A percentile compares a stretch with the other conserved stretches of the same genome.
Evolutionary conservation across 106 monocot genomes (phyloP).

Genomic region (Chionographis japonica): DNA sequence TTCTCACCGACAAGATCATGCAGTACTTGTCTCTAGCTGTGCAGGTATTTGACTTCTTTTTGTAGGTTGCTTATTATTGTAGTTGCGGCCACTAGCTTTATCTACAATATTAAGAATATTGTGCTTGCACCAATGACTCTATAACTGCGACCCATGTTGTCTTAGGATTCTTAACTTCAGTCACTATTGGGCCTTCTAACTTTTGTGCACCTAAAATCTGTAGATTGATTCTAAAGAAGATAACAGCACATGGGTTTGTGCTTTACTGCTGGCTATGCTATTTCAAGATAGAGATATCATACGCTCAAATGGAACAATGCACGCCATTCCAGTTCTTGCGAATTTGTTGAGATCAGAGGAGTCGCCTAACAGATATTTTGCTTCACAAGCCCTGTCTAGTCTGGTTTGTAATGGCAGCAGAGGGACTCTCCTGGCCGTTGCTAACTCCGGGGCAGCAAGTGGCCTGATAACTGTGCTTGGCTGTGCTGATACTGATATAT

Average conservation of each 20-base stretch:
- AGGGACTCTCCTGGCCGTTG: slow-evolving; percentile 78
- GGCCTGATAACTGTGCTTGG: slow-evolving; percentile 92
- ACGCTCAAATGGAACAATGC: slow-evolving; percentile 54
- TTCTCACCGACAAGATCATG: slow-evolving; percentile 73
- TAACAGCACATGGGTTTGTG: slow-evolving; percentile 75
- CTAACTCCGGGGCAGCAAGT: slow-evolving; percentile 78
- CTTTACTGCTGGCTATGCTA: slow-evolving; percentile 75
- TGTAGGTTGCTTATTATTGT: not conserved
- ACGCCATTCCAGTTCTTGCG: slow-evolving; percentile 76
- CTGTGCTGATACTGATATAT: slow-evolving; percentile 88
- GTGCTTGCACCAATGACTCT: not conserved
- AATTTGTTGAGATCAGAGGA: slow-evolving; percentile 85
- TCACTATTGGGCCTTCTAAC: not conserved
- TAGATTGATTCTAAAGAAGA: slow-evolving; percentile 84
- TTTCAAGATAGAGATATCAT: slow-evolving; percentile 78
- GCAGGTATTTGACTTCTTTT: slow-evolving; percentile 43
- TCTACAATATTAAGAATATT: not conserved
- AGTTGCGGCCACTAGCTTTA: not conserved
- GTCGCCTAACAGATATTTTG: slow-evolving; percentile 75
- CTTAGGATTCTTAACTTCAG: not conserved
- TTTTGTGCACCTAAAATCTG: slow-evolving; percentile 6
- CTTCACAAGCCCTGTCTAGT: slow-evolving; percentile 90
- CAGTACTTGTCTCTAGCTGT: slow-evolving; percentile 44
- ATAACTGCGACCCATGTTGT: not conserved
- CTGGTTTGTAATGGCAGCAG: slow-evolving; percentile 78